These are phyloP conservation scores for Colletotrichum echinochloae DNA, from an alignment of 2,329 filamentous ascomycete species.

Conservation along the genomic window DNA sequence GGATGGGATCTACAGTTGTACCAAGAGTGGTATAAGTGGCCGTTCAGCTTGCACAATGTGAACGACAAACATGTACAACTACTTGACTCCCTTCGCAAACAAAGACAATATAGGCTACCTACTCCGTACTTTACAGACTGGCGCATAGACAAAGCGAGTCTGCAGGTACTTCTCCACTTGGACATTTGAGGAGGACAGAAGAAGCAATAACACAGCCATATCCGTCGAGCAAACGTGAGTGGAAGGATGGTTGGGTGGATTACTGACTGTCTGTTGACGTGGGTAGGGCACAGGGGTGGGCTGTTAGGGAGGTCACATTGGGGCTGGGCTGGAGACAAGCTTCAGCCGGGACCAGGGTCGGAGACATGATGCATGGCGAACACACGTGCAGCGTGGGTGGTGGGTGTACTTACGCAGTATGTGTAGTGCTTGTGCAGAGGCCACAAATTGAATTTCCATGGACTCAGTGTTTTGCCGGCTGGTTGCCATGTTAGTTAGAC, in stretches of 20 bases:
- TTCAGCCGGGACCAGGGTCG: constrained; percentile 29
- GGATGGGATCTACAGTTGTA: constrained; percentile 28
- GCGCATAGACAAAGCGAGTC: constrained; percentile 27
- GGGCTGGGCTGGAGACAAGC: constrained; percentile 32
- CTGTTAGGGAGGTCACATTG: constrained; percentile 31
- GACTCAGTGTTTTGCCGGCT: not conserved
- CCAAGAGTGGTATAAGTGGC: constrained; percentile 14
- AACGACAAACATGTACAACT: too few species aligned
- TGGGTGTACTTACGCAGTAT: not conserved
- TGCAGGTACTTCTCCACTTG: constrained; percentile 20
- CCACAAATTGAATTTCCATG: constrained; percentile 7
- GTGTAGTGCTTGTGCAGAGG: not conserved
- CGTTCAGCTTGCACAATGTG: too few species aligned
- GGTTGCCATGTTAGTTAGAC: constrained; percentile 36
- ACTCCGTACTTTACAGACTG: constrained; percentile 24
- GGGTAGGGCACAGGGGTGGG: constrained; percentile 20
- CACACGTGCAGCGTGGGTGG: not conserved
- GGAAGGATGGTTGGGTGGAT: constrained; percentile 27
- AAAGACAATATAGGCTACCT: too few species aligned
- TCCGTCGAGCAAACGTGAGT: constrained; percentile 5
- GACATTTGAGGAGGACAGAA: not conserved
- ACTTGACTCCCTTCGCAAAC: too few species aligned
- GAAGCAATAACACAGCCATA: constrained; percentile 13
- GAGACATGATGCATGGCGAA: constrained; percentile 1
- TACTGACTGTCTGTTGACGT: constrained; percentile 28